Percentiles rank a stretch among this genome's conserved stretches.
These are phyloP conservation scores for Wallacemonas rigidus DNA, from an alignment of 208 protist genomes.

Conservation along the genomic window DNA sequence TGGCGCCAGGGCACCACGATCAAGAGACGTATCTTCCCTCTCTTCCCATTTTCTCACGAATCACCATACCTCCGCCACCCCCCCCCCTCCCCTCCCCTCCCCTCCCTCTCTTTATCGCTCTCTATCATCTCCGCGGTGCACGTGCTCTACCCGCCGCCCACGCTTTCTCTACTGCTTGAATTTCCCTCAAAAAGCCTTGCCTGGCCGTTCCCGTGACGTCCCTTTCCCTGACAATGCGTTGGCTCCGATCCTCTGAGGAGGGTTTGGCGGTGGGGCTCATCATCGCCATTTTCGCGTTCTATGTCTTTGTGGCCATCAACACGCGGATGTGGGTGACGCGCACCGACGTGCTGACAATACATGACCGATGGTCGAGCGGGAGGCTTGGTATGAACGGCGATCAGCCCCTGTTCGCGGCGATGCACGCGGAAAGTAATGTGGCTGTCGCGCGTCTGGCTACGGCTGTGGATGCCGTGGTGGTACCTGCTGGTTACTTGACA, in stretches of 20 bases:
- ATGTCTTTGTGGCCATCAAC: slow-evolving; percentile 4
- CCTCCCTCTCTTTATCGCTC: no score
- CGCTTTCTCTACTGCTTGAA: no score
- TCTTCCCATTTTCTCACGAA: no score
- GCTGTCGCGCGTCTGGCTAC: neutral
- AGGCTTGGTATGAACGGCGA: neutral
- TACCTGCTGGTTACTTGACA: slow-evolving; percentile 32
- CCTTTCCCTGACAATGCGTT: neutral
- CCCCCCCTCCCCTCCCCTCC: no score
- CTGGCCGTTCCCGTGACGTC: neutral
- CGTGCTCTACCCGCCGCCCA: no score
- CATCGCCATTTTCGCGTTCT: neutral
- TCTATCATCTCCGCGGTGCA: no score
- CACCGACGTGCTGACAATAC: neutral
- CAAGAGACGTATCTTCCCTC: no score
- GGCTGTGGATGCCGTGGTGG: slow-evolving; percentile 37
- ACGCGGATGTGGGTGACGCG: slow-evolving; percentile 13
- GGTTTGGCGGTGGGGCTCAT: neutral
- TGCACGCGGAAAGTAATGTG: neutral
- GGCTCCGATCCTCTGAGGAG: neutral
- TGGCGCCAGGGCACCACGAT: no score
- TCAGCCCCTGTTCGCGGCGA: neutral
- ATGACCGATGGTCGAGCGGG: neutral
- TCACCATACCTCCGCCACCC: no score
- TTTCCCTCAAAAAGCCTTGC: no score